These are phyloP conservation scores for Beauveria medogensis DNA, from an alignment of 2,329 filamentous ascomycete genomes.

Conservation along the genomic window DNA sequence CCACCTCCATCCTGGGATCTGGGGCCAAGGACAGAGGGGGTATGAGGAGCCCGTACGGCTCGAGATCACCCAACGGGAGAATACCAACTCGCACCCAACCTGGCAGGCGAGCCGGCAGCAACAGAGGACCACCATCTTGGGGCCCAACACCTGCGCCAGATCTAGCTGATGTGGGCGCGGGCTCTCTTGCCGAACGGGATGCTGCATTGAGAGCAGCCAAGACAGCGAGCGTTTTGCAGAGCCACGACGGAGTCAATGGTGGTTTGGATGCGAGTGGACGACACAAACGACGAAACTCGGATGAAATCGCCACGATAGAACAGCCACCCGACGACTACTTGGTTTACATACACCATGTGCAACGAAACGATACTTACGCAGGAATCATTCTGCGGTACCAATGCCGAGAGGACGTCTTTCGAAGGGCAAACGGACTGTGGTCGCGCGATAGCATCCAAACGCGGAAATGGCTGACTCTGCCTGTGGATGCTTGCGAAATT, in stretches of 20 bases:
- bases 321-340: constrained; percentile 65
- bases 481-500: constrained; percentile 80
- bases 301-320: constrained; percentile 45
- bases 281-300: constrained; percentile 61
- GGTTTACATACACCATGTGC: constrained; percentile 84
- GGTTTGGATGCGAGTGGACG: constrained; percentile 46
- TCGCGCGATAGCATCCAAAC: constrained; percentile 84
- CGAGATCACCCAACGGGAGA: constrained; percentile 2
- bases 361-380: constrained; percentile 76
- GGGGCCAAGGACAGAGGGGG: constrained; percentile 16
- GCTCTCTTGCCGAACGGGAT: constrained; percentile 45
- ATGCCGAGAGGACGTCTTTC: constrained; percentile 73
- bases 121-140: constrained; percentile 28
- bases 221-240: constrained; percentile 53
- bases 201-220: constrained; percentile 46
- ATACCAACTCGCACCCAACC: constrained; percentile 14
- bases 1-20: constrained; percentile 33
- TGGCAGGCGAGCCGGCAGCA: constrained; percentile 14
- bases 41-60: neutral
- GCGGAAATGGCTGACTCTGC: constrained; percentile 71
- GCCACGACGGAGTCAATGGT: constrained; percentile 51
- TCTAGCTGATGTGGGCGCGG: constrained; percentile 43
- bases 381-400: constrained; percentile 86
- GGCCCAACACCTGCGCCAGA: constrained; percentile 43
- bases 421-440: constrained; percentile 90